Conservation (phyloP, 257 asterid species). For the Nicotiana tabacum region DNA sequence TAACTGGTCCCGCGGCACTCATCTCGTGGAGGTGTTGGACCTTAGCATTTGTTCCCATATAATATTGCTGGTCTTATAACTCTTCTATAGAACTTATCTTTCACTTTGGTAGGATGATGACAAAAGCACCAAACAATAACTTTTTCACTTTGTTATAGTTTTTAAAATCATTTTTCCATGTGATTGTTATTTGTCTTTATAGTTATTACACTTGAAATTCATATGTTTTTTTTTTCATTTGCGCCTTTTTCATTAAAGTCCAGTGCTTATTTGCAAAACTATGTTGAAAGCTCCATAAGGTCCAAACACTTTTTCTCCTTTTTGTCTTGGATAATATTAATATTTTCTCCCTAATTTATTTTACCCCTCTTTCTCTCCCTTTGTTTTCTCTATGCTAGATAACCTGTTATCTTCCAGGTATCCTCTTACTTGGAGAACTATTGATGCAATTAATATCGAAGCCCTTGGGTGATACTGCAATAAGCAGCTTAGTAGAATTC, state of each 20-base stretch:
- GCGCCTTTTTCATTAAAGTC: background rate
- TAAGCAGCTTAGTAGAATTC: slow-evolving; percentile 72
- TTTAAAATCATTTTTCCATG: background rate
- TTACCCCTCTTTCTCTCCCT: background rate
- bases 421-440: slow-evolving; percentile 76
- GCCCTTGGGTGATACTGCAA: slow-evolving; percentile 50
- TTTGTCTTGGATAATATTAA: background rate
- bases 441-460: slow-evolving; percentile 45
- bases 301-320: background rate
- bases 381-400: background rate
- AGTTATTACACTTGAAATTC: background rate
- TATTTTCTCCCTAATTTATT: background rate
- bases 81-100: too few relatives aligned
- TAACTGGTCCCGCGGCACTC: too few relatives aligned
- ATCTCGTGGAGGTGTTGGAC: too few relatives aligned
- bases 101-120: background rate
- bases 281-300: background rate
- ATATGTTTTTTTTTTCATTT: background rate
- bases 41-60: too few relatives aligned
- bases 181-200: background rate
- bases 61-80: too few relatives aligned
- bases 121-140: background rate
- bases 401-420: slow-evolving; percentile 46
- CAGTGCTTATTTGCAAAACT: background rate
- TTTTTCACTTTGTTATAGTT: background rate